Percentiles rank a stretch among this genome's conserved stretches.
phyloP scores from a whole-genome alignment of 2,329 filamentous ascomycete genomes.

The Colletotrichum ledebouriae region DNA sequence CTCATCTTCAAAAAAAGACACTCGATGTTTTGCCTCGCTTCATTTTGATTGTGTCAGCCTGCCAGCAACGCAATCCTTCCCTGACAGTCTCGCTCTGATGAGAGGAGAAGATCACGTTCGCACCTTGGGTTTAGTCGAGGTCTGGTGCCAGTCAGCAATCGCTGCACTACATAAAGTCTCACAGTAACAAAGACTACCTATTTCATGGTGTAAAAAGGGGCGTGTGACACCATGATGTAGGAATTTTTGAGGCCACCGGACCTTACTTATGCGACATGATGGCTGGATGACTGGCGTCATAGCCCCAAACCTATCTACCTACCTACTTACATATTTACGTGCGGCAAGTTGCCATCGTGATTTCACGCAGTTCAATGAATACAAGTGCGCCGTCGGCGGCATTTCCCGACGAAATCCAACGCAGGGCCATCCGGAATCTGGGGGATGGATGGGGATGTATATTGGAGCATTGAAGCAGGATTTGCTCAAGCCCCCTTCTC shows the following conservation, averaged over 20 bases:
- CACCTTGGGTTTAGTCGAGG: background rate
- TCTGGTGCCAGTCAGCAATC: background rate
- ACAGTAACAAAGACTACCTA: background rate
- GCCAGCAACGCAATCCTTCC: too few species aligned
- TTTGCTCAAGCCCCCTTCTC: too few species aligned
- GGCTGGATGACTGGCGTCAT: constrained; percentile 5
- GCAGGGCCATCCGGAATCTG: background rate
- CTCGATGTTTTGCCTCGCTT: too few species aligned
- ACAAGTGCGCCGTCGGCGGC: constrained; percentile 3
- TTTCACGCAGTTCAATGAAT: background rate
- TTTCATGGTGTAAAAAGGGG: background rate
- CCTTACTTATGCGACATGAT: background rate
- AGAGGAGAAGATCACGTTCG: constrained; percentile 1
- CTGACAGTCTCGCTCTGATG: too few species aligned
- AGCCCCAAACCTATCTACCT: background rate
- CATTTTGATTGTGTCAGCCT: too few species aligned
- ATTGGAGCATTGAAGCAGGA: too few species aligned
- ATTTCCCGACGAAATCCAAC: constrained; percentile 10
- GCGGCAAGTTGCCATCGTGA: background rate
- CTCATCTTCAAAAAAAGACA: too few species aligned
- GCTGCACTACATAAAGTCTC: constrained; percentile 12
- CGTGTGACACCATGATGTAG: constrained; percentile 1
- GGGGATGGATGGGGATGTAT: background rate
- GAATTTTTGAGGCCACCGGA: background rate
- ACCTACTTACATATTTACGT: background rate